phyloP scores from a whole-genome alignment of 139 green algal genomes.

The Chlorella sp. region DNA sequence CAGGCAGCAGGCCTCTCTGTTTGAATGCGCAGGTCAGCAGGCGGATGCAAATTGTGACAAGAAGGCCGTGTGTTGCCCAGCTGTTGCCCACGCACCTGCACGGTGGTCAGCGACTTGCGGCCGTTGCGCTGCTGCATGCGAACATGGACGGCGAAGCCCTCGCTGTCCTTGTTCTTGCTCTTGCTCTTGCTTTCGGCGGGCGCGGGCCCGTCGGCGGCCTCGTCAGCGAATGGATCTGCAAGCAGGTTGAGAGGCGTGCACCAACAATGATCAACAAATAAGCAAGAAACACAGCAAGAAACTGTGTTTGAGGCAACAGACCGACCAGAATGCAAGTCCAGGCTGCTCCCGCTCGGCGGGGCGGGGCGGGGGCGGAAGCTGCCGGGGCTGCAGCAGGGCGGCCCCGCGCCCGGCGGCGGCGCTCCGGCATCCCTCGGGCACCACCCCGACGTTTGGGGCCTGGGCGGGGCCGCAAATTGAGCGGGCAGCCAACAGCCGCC shows the following conservation, averaged over 20 bases:
- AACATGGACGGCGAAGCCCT: slow-evolving; percentile 89
- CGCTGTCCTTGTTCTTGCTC: slow-evolving; percentile 32
- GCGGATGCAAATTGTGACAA: neutral
- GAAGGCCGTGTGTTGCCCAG: too few species aligned
- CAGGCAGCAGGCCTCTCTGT: too few species aligned
- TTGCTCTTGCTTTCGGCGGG: slow-evolving; percentile 34
- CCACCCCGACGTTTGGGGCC: neutral
- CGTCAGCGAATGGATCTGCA: slow-evolving; percentile 67
- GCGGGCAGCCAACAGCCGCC: too few species aligned
- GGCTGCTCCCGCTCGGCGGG: too few species aligned
- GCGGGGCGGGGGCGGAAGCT: neutral
- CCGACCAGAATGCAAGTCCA: too few species aligned
- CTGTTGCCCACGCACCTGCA: slow-evolving; percentile 55
- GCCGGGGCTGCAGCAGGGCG: neutral
- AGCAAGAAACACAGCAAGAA: too few species aligned
- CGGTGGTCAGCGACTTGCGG: slow-evolving; percentile 96
- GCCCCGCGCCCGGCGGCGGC: neutral
- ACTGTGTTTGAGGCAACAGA: too few species aligned
- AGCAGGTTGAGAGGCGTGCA: neutral
- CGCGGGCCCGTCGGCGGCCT: neutral
- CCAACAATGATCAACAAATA: too few species aligned
- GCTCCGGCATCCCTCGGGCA: neutral
- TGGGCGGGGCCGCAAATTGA: neutral
- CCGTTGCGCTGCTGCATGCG: slow-evolving; percentile 98
- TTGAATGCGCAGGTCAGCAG: neutral